Conservation (phyloP, 345 rosid genomes). For the Eucalyptus cloeziana region DNA sequence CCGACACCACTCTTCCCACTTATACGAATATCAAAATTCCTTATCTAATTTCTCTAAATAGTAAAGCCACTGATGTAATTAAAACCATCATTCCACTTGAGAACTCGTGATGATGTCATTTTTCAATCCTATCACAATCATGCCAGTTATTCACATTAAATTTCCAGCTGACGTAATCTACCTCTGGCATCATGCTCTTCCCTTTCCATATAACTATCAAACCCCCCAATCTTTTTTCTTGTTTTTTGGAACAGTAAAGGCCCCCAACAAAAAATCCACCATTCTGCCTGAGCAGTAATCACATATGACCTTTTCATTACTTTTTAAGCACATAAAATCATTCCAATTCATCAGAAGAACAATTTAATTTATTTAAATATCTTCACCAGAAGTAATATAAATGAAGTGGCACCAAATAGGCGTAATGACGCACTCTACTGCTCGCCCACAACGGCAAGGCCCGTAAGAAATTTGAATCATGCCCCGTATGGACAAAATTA, state of each 20-base stretch:
- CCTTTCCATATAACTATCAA: not conserved
- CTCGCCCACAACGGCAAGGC: not conserved
- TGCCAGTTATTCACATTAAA: not conserved
- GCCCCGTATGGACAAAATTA: not conserved
- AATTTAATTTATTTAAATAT: not conserved
- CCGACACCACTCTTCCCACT: not conserved
- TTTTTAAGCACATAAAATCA: not conserved
- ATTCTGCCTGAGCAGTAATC: not conserved
- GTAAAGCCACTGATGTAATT: not conserved
- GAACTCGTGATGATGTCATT: not conserved
- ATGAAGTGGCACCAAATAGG: not conserved
- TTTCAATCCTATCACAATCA: not conserved
- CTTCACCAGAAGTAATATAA: not conserved
- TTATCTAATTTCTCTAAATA: not conserved
- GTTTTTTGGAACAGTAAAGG: not conserved
- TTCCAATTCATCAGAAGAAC: not conserved
- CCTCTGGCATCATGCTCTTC: not conserved
- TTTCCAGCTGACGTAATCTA: not conserved
- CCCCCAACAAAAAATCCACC: not conserved
- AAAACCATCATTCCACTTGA: not conserved
- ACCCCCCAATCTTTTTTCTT: not conserved
- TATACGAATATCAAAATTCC: not conserved
- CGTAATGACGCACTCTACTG: not conserved
- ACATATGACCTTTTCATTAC: not conserved
- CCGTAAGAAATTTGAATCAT: not conserved